These are phyloP conservation scores for Cyclocybe cylindracea DNA, from an alignment of 768 basidiomycete genomes.

Conservation along the genomic window DNA sequence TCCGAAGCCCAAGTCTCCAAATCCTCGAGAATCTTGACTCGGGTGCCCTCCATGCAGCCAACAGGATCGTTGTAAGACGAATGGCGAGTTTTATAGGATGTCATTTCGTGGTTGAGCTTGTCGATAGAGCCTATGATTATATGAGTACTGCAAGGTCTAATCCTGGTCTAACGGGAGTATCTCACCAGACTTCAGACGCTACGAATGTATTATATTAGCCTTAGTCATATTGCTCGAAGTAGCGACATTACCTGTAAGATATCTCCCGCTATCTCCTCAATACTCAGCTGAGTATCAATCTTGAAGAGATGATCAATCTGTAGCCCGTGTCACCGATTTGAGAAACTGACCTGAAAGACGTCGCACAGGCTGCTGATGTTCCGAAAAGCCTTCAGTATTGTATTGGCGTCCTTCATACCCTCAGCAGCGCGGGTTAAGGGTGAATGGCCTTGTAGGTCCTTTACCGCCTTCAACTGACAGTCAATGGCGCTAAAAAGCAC, in stretches of 20 bases:
- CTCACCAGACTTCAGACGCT: conserved; percentile 4
- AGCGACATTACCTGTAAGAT: conserved; percentile 2
- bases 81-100: conserved; percentile 5
- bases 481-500: conserved; percentile 1
- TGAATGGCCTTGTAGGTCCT: not conserved
- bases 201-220: not conserved
- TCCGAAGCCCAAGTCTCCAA: conserved; percentile 6
- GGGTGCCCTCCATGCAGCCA: conserved; percentile 4
- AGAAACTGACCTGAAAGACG: conserved; percentile 9
- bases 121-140: not conserved
- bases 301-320: not conserved
- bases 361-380: conserved; percentile 9
- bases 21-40: conserved; percentile 2
- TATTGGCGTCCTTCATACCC: not conserved
- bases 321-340: not conserved
- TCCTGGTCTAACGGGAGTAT: not conserved
- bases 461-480: not conserved
- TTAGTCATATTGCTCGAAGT: not conserved
- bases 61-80: conserved; percentile 3
- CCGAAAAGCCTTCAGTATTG: conserved; percentile 5
- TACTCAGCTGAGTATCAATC: conserved; percentile 7
- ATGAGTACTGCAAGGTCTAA: not conserved
- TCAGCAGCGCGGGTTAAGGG: not conserved
- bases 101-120: conserved; percentile 2
- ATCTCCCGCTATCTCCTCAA: not conserved